Conservation (phyloP, 164 flowering plant species). For the Taxillus chinensis region DNA sequence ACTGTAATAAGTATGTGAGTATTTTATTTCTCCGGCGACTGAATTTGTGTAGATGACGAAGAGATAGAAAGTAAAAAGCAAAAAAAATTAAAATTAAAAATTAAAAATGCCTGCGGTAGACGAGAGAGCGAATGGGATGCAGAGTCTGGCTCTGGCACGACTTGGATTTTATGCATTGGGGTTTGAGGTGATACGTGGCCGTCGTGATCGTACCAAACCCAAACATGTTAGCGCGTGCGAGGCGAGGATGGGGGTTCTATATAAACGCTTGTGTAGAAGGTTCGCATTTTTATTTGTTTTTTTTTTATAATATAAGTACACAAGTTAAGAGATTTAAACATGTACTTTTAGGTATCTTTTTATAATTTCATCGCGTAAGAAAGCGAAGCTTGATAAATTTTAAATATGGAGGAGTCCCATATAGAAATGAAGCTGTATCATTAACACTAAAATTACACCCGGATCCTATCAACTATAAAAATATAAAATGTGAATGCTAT, state of each 20-base stretch:
- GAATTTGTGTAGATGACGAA: neutral
- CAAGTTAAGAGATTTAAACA: neutral
- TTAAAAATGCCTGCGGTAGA: neutral
- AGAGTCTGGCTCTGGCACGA: slow-evolving; percentile 11
- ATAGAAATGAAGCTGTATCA: too few relatives aligned
- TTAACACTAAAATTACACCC: too few relatives aligned
- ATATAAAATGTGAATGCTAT: too few relatives aligned
- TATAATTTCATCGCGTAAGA: neutral
- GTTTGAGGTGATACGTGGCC: slow-evolving; percentile 21
- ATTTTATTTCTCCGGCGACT: neutral
- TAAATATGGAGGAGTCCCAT: too few relatives aligned
- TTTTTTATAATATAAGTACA: slow-evolving; percentile 8
- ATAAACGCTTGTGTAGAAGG: slow-evolving; percentile 31
- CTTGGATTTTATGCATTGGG: neutral
- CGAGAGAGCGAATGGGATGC: neutral
- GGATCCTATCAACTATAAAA: too few relatives aligned
- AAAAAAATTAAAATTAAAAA: neutral
- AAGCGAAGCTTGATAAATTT: neutral
- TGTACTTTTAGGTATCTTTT: neutral
- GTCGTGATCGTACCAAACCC: slow-evolving; percentile 7
- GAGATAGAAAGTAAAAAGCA: too few relatives aligned
- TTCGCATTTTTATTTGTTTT: slow-evolving; percentile 25
- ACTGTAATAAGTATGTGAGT: too few relatives aligned
- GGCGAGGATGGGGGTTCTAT: slow-evolving; percentile 13
- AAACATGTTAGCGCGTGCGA: slow-evolving; percentile 22